These are phyloP conservation scores for Eustoma russellianum DNA, from an alignment of 257 asterid genomes.

Conservation along the genomic window DNA sequence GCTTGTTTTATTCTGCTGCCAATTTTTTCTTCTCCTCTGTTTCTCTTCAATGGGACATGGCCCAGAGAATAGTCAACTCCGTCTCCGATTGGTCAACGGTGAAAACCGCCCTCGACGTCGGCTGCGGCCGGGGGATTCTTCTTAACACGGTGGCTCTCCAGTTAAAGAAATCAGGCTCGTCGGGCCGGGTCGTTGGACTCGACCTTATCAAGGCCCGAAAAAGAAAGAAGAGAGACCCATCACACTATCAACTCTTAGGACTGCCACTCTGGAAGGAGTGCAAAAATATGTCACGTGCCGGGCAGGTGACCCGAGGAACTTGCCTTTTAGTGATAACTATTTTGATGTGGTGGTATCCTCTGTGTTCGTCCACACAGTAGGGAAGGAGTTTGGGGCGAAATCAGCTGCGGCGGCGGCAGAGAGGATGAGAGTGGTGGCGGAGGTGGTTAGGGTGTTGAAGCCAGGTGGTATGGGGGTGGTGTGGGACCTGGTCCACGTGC, in stretches of 20 bases:
- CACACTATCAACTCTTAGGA: slow-evolving; percentile 52
- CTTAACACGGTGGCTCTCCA: slow-evolving; percentile 87
- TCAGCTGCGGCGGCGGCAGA: slow-evolving; percentile 92
- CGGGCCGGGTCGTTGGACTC: slow-evolving; percentile 88
- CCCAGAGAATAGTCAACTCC: slow-evolving; percentile 77
- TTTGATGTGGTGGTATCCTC: slow-evolving; percentile 96
- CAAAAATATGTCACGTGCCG: slow-evolving; percentile 96
- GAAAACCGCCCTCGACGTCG: slow-evolving; percentile 77
- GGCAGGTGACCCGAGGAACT: slow-evolving; percentile 74
- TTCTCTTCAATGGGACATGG: slow-evolving; percentile 83
- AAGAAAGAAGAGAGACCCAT: background rate
- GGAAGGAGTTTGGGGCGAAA: slow-evolving; percentile 72
- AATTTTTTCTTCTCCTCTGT: slow-evolving; percentile 85
- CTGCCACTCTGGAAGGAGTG: slow-evolving; percentile 83
- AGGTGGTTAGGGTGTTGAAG: slow-evolving; percentile 77
- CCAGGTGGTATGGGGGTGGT: slow-evolving; percentile 80
- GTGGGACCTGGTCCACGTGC: slow-evolving; percentile 88
- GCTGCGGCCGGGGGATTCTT: slow-evolving; percentile 90
- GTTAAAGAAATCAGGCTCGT: slow-evolving; percentile 85
- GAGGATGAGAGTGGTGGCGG: slow-evolving; percentile 72
- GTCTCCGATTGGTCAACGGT: slow-evolving; percentile 86
- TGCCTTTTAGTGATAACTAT: slow-evolving; percentile 69
- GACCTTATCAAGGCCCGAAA: slow-evolving; percentile 26
- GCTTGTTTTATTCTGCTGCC: slow-evolving; percentile 73
- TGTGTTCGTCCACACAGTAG: slow-evolving; percentile 78